A percentile compares a stretch with the other conserved stretches of the same genome.
phyloP scores from a whole-genome alignment of 805 yeast genomes.

The Spencermartinsiella europaea region DNA sequence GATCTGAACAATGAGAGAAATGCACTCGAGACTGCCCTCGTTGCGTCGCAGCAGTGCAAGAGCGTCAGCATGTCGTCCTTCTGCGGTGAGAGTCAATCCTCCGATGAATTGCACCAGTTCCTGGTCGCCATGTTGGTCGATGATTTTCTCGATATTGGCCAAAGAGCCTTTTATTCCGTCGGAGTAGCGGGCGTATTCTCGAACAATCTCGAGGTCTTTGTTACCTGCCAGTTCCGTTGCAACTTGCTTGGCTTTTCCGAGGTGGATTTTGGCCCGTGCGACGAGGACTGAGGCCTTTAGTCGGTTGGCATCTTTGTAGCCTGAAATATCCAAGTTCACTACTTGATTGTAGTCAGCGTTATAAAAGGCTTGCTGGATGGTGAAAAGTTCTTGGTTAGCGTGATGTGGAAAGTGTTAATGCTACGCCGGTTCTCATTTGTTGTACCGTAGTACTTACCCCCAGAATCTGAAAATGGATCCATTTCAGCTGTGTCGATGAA shows the following conservation, averaged over 20 bases:
- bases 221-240: conserved; percentile 23
- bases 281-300: conserved; percentile 31
- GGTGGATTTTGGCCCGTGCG: conserved; percentile 35
- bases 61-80: conserved; percentile 41
- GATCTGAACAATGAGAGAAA: conserved; percentile 34
- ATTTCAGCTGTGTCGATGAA: conserved; percentile 4
- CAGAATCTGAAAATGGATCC: conserved; percentile 29
- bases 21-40: conserved; percentile 37
- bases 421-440: too few species aligned
- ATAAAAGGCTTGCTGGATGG: conserved; percentile 37
- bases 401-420: not conserved
- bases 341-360: conserved; percentile 37
- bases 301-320: conserved; percentile 20
- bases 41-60: conserved; percentile 35
- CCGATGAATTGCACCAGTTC: conserved; percentile 37
- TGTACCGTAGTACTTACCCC: conserved; percentile 24
- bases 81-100: conserved; percentile 38
- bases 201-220: conserved; percentile 21
- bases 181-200: conserved; percentile 25
- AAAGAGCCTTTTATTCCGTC: conserved; percentile 24
- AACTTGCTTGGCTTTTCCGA: conserved; percentile 31
- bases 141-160: conserved; percentile 20
- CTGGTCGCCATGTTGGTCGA: conserved; percentile 22
- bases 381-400: conserved; percentile 25
- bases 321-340: conserved; percentile 23